Evolutionary conservation across 192 early-diverging fungal genomes (phyloP).

Genomic region (Linnemannia elongata): DNA sequence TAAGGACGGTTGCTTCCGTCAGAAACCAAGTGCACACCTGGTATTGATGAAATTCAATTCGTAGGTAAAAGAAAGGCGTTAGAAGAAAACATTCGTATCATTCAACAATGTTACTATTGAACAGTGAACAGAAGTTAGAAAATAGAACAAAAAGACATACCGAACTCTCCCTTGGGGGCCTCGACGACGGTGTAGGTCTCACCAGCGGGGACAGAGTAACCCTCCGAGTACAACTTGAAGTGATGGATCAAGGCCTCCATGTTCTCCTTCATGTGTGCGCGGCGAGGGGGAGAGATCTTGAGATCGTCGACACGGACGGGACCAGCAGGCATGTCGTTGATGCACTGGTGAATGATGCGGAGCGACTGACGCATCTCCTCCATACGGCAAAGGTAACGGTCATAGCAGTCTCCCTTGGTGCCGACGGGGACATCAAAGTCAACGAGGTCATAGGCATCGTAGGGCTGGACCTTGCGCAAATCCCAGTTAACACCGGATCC

Average conservation of each 20-base stretch:
- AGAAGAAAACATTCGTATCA: neutral
- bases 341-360: constrained; percentile 95
- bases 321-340: constrained; percentile 96
- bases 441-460: constrained; percentile 95
- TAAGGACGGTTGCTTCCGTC: constrained; percentile 97
- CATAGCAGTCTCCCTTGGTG: constrained; percentile 94
- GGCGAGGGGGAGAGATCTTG: constrained; percentile 96
- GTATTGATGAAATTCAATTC: neutral
- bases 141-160: constrained; percentile 43
- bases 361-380: constrained; percentile 99
- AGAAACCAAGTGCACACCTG: constrained; percentile 86
- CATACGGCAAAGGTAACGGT: constrained; percentile 96
- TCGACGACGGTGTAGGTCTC: constrained; percentile 99
- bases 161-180: constrained; percentile 99
- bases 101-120: neutral
- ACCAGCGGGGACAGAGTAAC: constrained; percentile 95
- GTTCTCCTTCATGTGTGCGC: constrained; percentile 96
- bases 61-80: neutral
- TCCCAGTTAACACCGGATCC: constrained; percentile 96
- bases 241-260: constrained; percentile 99
- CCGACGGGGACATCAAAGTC: constrained; percentile 99
- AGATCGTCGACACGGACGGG: constrained; percentile 96
- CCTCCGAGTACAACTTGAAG: constrained; percentile 99
- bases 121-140: neutral
- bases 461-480: constrained; percentile 92